Conservation (phyloP, 257 asterid species). For the Eucommia ulmoides region DNA sequence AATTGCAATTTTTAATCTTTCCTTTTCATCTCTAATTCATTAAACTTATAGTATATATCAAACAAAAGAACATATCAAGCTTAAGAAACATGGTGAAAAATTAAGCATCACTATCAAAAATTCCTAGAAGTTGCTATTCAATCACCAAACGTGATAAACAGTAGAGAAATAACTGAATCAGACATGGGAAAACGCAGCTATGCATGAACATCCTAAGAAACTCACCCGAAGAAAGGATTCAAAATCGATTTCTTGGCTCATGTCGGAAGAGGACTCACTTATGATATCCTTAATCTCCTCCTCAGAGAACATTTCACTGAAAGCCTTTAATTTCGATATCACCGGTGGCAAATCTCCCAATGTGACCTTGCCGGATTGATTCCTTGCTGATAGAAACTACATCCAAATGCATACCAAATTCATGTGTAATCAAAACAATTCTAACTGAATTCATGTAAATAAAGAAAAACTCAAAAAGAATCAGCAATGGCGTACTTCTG, state of each 20-base stretch:
- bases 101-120: not conserved
- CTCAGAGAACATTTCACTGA: slow-evolving; percentile 26
- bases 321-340: slow-evolving; percentile 48
- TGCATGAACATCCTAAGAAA: not conserved
- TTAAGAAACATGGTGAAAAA: not conserved
- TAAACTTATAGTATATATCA: not conserved
- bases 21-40: no score
- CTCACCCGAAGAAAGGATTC: slow-evolving; percentile 71
- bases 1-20: no score
- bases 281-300: slow-evolving; percentile 49
- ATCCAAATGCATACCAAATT: no score
- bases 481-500: slow-evolving; percentile 24
- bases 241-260: slow-evolving; percentile 53
- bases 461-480: not conserved
- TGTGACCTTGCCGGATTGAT: slow-evolving; percentile 47
- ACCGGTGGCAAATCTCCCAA: slow-evolving; percentile 59
- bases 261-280: slow-evolving; percentile 35
- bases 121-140: not conserved
- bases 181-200: not conserved
- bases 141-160: not conserved
- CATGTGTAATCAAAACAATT: no score
- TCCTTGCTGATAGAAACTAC: slow-evolving; percentile 51
- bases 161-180: not conserved
- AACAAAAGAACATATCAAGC: not conserved
- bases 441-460: no score